These are phyloP conservation scores for Colletotrichum chrysophilum DNA, from an alignment of 2,329 filamentous ascomycete species.

Conservation along the genomic window DNA sequence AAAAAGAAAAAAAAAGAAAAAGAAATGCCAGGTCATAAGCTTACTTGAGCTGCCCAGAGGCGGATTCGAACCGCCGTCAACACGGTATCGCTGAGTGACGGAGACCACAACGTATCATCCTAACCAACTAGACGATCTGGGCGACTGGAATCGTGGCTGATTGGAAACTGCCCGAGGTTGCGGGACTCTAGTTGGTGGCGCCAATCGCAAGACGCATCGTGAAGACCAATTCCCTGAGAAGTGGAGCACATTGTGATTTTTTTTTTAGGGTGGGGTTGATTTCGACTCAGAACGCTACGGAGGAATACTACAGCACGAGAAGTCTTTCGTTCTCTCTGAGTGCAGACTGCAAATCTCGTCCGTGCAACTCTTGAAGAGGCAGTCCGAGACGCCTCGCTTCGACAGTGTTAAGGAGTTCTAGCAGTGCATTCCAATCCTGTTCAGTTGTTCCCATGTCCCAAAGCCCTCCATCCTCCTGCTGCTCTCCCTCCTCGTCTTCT, in stretches of 20 bases:
- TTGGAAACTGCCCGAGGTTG: not conserved
- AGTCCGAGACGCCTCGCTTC: not conserved
- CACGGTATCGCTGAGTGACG: not conserved
- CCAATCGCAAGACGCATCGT: not conserved
- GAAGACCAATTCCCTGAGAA: not conserved
- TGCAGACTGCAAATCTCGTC: not conserved
- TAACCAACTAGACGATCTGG: slow-evolving; percentile 12
- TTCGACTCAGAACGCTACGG: not conserved
- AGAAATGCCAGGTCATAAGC: not conserved
- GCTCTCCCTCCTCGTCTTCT: not conserved
- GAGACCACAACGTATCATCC: slow-evolving; percentile 11
- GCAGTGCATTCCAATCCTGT: not conserved
- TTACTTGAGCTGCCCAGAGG: not conserved
- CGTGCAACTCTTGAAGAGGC: not conserved
- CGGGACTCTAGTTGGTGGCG: not conserved
- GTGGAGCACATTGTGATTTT: not conserved
- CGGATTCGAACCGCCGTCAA: slow-evolving; percentile 12
- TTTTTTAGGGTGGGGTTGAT: not conserved
- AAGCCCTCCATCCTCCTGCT: not conserved
- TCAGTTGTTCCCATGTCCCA: not conserved
- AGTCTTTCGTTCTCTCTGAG: not conserved
- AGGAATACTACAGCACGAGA: not conserved
- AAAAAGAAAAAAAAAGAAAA: not conserved
- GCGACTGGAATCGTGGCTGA: not conserved
- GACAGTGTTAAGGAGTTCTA: not conserved